Conservation (phyloP, 2,329 filamentous ascomycete genomes). For the Pseudogymnoascus sp. region DNA sequence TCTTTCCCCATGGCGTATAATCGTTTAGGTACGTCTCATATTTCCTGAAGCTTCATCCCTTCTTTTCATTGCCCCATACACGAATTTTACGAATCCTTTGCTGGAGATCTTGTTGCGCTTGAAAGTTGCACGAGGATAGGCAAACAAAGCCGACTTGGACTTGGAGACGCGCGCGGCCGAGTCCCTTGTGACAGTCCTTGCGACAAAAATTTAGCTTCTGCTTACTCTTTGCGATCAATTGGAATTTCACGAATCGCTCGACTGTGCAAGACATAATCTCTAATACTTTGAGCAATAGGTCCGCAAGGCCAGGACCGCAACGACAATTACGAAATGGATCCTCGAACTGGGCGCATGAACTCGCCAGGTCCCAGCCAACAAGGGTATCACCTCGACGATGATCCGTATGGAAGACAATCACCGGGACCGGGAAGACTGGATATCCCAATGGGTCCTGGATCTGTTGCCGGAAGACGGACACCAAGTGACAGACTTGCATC, state of each 20-base stretch:
- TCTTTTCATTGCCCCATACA: background rate
- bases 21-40: conserved; percentile 53
- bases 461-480: conserved; percentile 36
- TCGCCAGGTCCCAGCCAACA: conserved; percentile 51
- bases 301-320: conserved; percentile 32
- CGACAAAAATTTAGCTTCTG: background rate
- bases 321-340: conserved; percentile 56
- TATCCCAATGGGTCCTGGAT: conserved; percentile 56
- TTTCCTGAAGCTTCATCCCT: conserved; percentile 11
- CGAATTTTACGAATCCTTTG: background rate
- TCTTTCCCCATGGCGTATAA: conserved; percentile 56
- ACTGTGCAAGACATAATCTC: background rate
- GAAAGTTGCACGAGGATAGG: background rate
- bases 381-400: conserved; percentile 71
- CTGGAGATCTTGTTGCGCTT: background rate
- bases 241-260: background rate
- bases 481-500: conserved; percentile 70
- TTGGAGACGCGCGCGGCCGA: background rate
- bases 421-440: conserved; percentile 40
- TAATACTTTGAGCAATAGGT: conserved; percentile 7
- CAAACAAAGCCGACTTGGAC: background rate
- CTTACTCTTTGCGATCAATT: background rate
- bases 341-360: conserved; percentile 53
- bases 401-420: conserved; percentile 29
- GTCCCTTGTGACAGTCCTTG: background rate